Evolutionary conservation across 768 basidiomycete genomes (phyloP), one percentile per base, ranked within the genome.

Genomic region (Boletus sp.): DNA sequence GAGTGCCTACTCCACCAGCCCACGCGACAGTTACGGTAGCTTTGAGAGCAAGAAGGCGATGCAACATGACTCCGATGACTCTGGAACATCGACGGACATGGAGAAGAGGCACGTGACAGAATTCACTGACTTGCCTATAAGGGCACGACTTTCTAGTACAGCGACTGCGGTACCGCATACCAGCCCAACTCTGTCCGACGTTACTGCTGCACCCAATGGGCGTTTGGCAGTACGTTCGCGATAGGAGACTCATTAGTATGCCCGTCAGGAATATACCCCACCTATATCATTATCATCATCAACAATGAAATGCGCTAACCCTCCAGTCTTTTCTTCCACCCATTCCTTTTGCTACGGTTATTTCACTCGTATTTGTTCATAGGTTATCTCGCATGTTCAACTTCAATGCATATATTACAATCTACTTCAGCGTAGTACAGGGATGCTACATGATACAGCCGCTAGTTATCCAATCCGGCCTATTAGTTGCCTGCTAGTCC

Each of bases 1-100:
- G 73, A 92, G 90, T 60, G 91, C 91, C 35, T 91, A 89, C 71
- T 91, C 89, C 5, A 74, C 82, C 4, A 90, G 88, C 65, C 88
- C 89, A 12, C 82, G 87, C 1, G 81, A 75, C 45, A 89, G 87
- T 66, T 85, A 83, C 60, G 81, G 78, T 41, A 82, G 81, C 65
- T 77, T 71, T 51, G 71, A 73, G 33, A 63, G 60, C 54, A 71
- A 63, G 46, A 67, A 64, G 48, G 64, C 47, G 20, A 42, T 41
- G 28, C 62, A 64, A 45, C 64, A 56, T 18, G 64, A 67, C 53
- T 71, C 74, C 17, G 66, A 75, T 18, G 71, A 66, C 57, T 67
- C 70, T 37, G 64, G 65, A 49, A 66, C 66, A 20, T 66, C 67
- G 20, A 69, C 73, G 3, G 69, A 73, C 52, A 71, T 65, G 48